phyloP scores from a whole-genome alignment of 306 rosid genomes.

The Ammopiptanthus mongolicus region DNA sequence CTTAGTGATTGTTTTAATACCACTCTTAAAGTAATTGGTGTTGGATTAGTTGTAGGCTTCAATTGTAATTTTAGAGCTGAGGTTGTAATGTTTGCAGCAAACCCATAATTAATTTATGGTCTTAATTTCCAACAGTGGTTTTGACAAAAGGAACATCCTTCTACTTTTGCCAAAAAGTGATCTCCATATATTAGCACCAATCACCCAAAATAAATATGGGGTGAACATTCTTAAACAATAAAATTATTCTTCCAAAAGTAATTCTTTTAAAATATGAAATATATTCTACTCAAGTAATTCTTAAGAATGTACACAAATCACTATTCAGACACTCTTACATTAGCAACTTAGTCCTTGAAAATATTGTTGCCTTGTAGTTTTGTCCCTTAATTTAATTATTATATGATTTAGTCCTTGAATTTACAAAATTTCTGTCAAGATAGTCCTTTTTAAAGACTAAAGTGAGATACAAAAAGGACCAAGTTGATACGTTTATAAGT shows the following conservation, averaged over 20 bases:
- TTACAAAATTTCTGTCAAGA: too few species aligned
- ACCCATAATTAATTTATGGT: neutral
- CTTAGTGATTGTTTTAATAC: neutral
- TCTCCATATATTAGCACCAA: neutral
- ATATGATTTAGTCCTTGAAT: too few species aligned
- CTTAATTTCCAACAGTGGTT: neutral
- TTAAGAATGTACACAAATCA: neutral
- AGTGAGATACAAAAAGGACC: too few species aligned
- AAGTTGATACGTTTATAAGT: too few species aligned
- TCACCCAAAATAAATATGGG: neutral
- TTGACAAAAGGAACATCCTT: too few species aligned
- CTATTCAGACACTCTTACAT: neutral
- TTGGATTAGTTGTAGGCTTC: neutral
- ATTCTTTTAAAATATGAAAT: neutral
- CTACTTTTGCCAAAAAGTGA: too few species aligned
- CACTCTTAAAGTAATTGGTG: too few species aligned
- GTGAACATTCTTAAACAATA: neutral
- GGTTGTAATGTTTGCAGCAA: neutral
- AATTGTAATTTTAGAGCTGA: neutral
- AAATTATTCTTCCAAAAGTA: neutral
- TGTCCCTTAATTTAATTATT: too few species aligned
- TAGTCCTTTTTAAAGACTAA: too few species aligned
- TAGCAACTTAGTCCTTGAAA: too few species aligned
- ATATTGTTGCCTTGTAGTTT: too few species aligned
- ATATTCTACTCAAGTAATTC: too few species aligned